phyloP scores from a whole-genome alignment of 495 filamentous ascomycete genomes.

The Penicillium lividum region DNA sequence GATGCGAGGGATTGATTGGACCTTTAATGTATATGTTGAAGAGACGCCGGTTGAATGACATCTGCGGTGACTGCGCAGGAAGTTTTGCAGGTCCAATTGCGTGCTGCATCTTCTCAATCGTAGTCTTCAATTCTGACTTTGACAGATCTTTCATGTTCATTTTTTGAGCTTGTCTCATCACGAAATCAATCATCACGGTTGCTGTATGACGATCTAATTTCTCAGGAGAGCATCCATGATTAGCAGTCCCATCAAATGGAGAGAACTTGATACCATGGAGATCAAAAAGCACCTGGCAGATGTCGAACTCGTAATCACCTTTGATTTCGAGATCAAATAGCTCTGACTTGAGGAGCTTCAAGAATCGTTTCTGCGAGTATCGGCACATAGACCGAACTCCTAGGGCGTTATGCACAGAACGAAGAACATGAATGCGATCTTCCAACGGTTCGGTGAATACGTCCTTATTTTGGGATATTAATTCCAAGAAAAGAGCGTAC shows the following conservation, averaged over 20 bases:
- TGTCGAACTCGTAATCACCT: constrained; percentile 73
- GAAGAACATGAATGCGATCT: constrained; percentile 71
- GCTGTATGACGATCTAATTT: constrained; percentile 75
- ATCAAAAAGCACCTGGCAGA: constrained; percentile 86
- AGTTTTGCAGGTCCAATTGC: constrained; percentile 66
- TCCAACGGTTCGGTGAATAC: constrained; percentile 63
- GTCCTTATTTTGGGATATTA: constrained; percentile 63
- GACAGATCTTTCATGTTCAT: constrained; percentile 89
- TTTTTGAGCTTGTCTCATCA: constrained; percentile 74
- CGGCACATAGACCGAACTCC: constrained; percentile 86
- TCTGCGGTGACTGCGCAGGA: constrained; percentile 63
- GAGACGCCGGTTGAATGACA: constrained; percentile 72
- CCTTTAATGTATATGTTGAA: constrained; percentile 74
- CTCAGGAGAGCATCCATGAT: constrained; percentile 75
- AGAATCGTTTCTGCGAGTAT: constrained; percentile 77
- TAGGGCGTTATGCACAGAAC: constrained; percentile 78
- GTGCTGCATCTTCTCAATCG: constrained; percentile 86
- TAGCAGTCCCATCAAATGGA: constrained; percentile 63
- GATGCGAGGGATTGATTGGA: constrained; percentile 77
- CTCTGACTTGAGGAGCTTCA: constrained; percentile 86
- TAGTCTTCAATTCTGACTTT: constrained; percentile 82
- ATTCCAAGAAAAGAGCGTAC: constrained; percentile 73
- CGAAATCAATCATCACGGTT: constrained; percentile 74
- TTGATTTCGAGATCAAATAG: constrained; percentile 61
- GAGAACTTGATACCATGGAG: constrained; percentile 82